A percentile compares a stretch with the other conserved stretches of the same genome.
Evolutionary conservation across 2,329 filamentous ascomycete species (phyloP).

Genomic region (Trichoderma citrinoviride): DNA sequence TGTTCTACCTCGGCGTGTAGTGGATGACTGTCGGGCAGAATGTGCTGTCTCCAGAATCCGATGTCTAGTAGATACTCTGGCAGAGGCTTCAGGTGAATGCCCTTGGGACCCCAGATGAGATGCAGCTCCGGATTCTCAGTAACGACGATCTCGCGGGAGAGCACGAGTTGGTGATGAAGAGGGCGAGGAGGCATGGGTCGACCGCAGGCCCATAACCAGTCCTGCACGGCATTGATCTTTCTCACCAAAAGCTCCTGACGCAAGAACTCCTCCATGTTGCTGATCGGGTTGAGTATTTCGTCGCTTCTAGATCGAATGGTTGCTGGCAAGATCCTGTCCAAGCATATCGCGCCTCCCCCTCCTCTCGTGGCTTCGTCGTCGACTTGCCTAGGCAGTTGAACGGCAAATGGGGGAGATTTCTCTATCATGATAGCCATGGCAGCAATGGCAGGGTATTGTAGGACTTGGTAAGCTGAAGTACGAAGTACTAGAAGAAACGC

Average conservation of each 20-base stretch:
- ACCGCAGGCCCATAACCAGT: constrained; percentile 34
- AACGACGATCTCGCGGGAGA: constrained; percentile 36
- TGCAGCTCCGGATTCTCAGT: constrained; percentile 41
- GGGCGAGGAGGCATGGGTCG: constrained; percentile 39
- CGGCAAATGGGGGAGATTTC: background rate
- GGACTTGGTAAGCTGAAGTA: background rate
- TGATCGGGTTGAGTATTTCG: constrained; percentile 30
- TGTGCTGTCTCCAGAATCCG: constrained; percentile 36
- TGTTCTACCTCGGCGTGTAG: background rate
- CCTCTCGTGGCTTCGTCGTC: background rate
- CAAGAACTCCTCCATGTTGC: constrained; percentile 27
- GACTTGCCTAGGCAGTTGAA: background rate
- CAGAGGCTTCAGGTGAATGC: constrained; percentile 41
- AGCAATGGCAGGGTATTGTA: background rate
- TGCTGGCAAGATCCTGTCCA: constrained; percentile 31
- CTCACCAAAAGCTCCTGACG: constrained; percentile 32
- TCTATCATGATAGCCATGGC: background rate
- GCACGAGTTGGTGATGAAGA: constrained; percentile 38
- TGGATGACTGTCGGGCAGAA: constrained; percentile 23
- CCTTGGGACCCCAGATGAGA: constrained; percentile 39
- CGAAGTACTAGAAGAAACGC: background rate
- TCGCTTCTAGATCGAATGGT: constrained; percentile 32
- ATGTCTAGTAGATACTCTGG: constrained; percentile 41
- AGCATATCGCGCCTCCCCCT: constrained; percentile 4
- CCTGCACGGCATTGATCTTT: constrained; percentile 32